Base-by-base conservation (phyloP, 1,284 basidiomycete genomes). In the Stygiomarasmius scandens region DNA sequence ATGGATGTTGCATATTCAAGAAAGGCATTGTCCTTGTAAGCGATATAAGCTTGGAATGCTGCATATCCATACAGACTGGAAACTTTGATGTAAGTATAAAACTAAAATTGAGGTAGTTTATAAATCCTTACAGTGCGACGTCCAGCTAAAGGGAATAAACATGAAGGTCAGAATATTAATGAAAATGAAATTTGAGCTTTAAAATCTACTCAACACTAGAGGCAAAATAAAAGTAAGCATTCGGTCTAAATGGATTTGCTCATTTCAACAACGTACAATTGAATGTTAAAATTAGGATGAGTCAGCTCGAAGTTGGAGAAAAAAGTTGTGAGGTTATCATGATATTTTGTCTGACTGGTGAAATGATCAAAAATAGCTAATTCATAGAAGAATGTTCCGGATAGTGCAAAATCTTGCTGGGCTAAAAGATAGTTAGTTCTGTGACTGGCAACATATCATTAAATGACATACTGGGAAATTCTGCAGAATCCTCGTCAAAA, bases 41-140 rank as follows among this genome's bases (percentile, higher is more conserved):
- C 46, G 8, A 43, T 51, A 41, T 58, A 55, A 9, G 57, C 57
- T 45, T 38, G 52, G 16, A 55, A 14, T 22, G 57, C 57, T 11
- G 47, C 52, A 50, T 51, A 54, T 27, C 55, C 51, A 41, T 49
- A 36, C 11, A 43, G 10, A 44, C 54, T 60, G 24, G 4, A 41
- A 23, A 12, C 44, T n/a, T 14, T 43, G 29, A 36, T 25, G 23
- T 19, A n/a, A 29, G 16, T 22, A 24, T 10, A 23, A 10, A 22
- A 16, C 0, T 12, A 4, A 36, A 38, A 51, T n/a, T n/a, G n/a
- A 22, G n/a, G 4, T 6, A 51, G 9, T 4, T 5, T 16, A 41
- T 4, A 41, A 9, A 41, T 6, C 16, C 50, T 44, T 23, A 52
- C 50, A 52, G 38, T 14, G 36, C 50, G 24, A 10, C 24, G 43